phyloP scores from a whole-genome alignment of 1,284 basidiomycete species.

The Ganoderma boninense region DNA sequence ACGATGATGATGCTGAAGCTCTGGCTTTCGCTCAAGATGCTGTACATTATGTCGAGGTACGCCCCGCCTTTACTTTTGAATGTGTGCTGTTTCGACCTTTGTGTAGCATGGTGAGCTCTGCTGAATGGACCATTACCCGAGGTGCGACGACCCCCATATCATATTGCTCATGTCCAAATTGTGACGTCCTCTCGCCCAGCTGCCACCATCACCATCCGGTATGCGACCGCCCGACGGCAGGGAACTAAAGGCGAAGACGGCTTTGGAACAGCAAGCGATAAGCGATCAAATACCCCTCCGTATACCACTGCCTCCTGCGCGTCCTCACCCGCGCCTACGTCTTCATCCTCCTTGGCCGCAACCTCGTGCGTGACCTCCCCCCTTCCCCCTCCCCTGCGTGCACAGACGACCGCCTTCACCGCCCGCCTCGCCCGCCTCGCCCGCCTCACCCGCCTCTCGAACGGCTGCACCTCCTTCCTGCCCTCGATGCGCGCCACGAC shows the following conservation, averaged over 20 bases:
- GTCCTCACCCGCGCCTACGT: slow-evolving; percentile 75
- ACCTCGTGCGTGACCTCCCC: slow-evolving; percentile 55
- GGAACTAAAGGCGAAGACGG: slow-evolving; percentile 60
- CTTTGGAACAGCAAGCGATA: slow-evolving; percentile 72
- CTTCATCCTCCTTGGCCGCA: slow-evolving; percentile 72
- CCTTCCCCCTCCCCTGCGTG: no score
- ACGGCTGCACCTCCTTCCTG: slow-evolving; percentile 65
- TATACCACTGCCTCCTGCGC: slow-evolving; percentile 76
- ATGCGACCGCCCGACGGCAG: slow-evolving; percentile 78
- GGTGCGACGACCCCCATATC: slow-evolving; percentile 43
- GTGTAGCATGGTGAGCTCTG: slow-evolving; percentile 64
- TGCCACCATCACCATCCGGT: slow-evolving; percentile 78
- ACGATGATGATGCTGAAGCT: background rate
- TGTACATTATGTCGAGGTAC: slow-evolving; percentile 72
- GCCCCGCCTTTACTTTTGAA: slow-evolving; percentile 4
- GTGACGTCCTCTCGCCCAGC: background rate
- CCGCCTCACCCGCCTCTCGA: slow-evolving; percentile 59
- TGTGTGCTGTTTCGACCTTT: background rate
- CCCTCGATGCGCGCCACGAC: slow-evolving; percentile 79
- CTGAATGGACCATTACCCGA: slow-evolving; percentile 69
- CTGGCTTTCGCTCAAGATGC: slow-evolving; percentile 58
- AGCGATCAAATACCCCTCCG: slow-evolving; percentile 74
- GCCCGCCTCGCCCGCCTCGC: slow-evolving; percentile 55
- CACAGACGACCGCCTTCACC: slow-evolving; percentile 61
- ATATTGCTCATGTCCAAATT: no score